Percentiles rank a stretch among this genome's conserved stretches.
These are phyloP conservation scores for Aspergillus avenaceus DNA, from an alignment of 495 filamentous ascomycete species.

Conservation along the genomic window DNA sequence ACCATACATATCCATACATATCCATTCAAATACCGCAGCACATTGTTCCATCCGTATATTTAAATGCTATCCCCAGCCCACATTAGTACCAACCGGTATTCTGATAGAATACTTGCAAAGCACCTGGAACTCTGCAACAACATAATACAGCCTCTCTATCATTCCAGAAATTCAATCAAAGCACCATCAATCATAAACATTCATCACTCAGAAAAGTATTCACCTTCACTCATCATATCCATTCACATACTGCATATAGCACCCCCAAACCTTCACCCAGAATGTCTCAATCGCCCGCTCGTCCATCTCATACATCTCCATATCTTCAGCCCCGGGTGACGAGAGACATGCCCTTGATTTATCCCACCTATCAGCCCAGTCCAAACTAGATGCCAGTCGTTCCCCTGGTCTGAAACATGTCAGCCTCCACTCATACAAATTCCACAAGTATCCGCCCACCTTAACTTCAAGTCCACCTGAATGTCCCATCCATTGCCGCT, in stretches of 20 bases:
- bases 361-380: slow-evolving; percentile 7
- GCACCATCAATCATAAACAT: not conserved
- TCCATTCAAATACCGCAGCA: too few species aligned
- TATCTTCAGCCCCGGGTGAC: not conserved
- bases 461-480: not conserved
- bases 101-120: too few species aligned
- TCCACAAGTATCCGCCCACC: not conserved
- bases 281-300: slow-evolving; percentile 4
- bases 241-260: slow-evolving; percentile 6
- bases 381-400: not conserved
- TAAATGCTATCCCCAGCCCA: too few species aligned
- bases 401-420: not conserved
- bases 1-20: too few species aligned
- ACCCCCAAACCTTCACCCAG: slow-evolving; percentile 8
- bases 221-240: not conserved
- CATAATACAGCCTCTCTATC: too few species aligned
- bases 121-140: too few species aligned
- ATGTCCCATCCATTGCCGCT: not conserved
- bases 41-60: too few species aligned
- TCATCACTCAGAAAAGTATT: not conserved
- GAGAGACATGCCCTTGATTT: slow-evolving; percentile 2
- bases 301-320: slow-evolving; percentile 9
- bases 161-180: not conserved
- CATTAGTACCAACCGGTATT: too few species aligned
- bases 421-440: not conserved